phyloP scores from a whole-genome alignment of 345 rosid species.

The Brassica carinata region DNA sequence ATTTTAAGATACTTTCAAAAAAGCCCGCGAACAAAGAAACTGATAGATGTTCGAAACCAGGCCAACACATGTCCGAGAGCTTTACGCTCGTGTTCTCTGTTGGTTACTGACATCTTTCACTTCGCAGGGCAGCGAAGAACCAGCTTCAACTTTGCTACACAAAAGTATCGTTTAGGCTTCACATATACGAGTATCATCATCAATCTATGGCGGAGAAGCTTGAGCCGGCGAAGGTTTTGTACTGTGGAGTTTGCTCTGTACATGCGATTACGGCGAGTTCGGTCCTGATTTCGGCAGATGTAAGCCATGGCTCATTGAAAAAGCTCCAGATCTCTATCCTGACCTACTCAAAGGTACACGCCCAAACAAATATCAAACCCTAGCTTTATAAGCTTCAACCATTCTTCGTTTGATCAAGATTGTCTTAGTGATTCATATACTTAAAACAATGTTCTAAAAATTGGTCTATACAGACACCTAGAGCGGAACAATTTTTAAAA shows the following conservation, averaged over 20 bases:
- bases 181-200: background rate
- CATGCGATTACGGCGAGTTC: slow-evolving; percentile 97
- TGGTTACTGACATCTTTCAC: too few species aligned
- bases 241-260: slow-evolving; percentile 73
- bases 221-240: slow-evolving; percentile 68
- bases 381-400: slow-evolving; percentile 1
- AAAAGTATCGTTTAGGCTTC: too few species aligned
- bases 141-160: too few species aligned
- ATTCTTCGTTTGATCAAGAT: background rate
- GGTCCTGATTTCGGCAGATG: slow-evolving; percentile 91
- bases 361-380: slow-evolving; percentile 4
- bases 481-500: too few species aligned
- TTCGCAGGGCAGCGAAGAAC: too few species aligned
- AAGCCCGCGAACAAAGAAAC: too few species aligned
- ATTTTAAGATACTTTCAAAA: too few species aligned
- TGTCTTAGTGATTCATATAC: background rate
- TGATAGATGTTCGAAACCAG: too few species aligned
- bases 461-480: background rate
- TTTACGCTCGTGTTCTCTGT: too few species aligned
- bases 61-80: too few species aligned
- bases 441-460: too few species aligned
- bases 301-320: slow-evolving; percentile 84
- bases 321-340: slow-evolving; percentile 88
- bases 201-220: slow-evolving; percentile 66
- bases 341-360: slow-evolving; percentile 73